Evolutionary conservation across 2,329 filamentous ascomycete species (phyloP), one percentile per base, ranked within the genome.

Genomic region (Aschersonia sp.): DNA sequence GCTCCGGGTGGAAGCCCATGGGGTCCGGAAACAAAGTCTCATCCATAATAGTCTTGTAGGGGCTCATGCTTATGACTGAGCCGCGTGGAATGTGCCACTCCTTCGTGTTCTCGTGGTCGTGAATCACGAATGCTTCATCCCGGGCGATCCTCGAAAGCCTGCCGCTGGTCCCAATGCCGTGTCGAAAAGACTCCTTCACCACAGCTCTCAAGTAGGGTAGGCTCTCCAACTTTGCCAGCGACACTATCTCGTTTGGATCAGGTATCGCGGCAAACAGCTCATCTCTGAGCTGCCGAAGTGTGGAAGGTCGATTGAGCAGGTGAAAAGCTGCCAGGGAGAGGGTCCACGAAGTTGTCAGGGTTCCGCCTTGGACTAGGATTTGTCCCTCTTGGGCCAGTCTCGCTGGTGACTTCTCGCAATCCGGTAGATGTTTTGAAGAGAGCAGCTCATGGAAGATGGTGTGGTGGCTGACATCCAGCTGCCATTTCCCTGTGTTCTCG

Each of bases 171-270:
- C 66, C 66, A 11, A 72, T 68, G 46, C 72, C 67, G 5, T 74
- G 58, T 6, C 75, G 67, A 53, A 75, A 60, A 0, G 69, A 62
- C 56, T 78, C 74, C 44, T 68, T 70, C 48, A 77, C 63, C 4
- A 75, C 69, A n/a, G 69, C 71, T 31, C 65, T 58, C 30, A 76
- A 63, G 51, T 73, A 75, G 0, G 65, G 64, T 31, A 69, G 55
- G 41, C 52, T 58, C 47, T 66, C 62, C 2, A 67, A 54, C 42
- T 54, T 51, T 3, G 60, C 55, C 10, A 63, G 50, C 5, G 61
- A 52, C 5, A 57, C 49, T 2, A 54, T 47, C 44, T 60, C 56
- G 42, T 58, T 50, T 9, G 57, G 53, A 41, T 64, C 53, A 1
- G 64, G 59, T 8, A 65, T 60, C 5, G 58, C 60, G 4, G 53